phyloP scores from a whole-genome alignment of 129 eudicot species.

The Sambucus nigra region DNA sequence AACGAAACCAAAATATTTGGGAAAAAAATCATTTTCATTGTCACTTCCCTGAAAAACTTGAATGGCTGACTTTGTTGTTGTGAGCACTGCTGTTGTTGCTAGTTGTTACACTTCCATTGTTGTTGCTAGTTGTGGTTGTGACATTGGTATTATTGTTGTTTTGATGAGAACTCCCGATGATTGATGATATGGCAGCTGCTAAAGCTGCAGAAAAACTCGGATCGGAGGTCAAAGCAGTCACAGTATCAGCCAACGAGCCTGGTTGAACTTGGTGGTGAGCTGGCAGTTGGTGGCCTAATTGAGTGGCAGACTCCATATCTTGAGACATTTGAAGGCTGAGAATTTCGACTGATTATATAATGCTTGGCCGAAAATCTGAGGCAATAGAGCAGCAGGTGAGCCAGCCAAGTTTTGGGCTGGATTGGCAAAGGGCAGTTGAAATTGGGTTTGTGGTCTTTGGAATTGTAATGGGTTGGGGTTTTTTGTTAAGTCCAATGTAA shows the following conservation, averaged over 20 bases:
- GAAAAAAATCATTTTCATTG: conserved; percentile 6
- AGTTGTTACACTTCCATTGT: conserved; percentile 26
- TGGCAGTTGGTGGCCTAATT: conserved; percentile 13
- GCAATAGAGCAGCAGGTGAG: conserved; percentile 19
- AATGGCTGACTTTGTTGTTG: conserved; percentile 40
- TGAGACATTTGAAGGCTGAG: conserved; percentile 58
- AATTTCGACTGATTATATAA: conserved; percentile 49
- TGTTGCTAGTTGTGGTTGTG: conserved; percentile 23
- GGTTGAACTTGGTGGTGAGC: conserved; percentile 11
- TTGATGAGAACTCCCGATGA: conserved; percentile 27
- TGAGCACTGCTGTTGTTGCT: conserved; percentile 46
- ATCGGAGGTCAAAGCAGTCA: conserved; percentile 41
- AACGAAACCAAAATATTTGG: conserved; percentile 6
- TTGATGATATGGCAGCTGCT: conserved; percentile 56
- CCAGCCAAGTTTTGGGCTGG: not conserved
- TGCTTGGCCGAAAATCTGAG: conserved; percentile 42
- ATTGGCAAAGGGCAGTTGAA: conserved; percentile 20
- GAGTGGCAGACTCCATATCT: conserved; percentile 6
- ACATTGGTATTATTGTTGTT: conserved; percentile 11
- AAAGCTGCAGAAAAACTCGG: conserved; percentile 62
- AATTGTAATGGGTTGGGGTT: conserved; percentile 26
- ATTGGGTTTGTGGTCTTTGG: conserved; percentile 20
- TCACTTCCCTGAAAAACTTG: conserved; percentile 42
- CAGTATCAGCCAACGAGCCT: conserved; percentile 30
- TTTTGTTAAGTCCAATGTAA: conserved; percentile 26